These are phyloP conservation scores for Lichtheimia hyalospora DNA, from an alignment of 371 early-diverging fungal species.

Conservation along the genomic window DNA sequence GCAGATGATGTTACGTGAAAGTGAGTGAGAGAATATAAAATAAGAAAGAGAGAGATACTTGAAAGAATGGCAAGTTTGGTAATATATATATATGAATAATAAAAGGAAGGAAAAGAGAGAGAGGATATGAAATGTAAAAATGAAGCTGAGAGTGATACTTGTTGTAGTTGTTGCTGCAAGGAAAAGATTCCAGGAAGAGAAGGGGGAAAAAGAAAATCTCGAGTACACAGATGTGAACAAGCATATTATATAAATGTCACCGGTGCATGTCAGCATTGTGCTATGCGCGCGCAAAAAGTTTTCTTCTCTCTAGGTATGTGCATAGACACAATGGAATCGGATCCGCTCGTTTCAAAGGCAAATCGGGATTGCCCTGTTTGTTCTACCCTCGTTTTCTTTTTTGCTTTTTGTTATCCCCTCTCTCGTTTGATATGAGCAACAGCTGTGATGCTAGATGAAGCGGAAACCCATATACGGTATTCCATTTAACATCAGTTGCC, in stretches of 20 bases:
- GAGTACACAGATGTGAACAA: background rate
- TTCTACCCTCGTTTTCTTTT: background rate
- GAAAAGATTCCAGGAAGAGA: conserved; percentile 10
- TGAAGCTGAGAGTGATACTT: background rate
- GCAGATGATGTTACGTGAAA: background rate
- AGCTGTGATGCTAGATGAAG: background rate
- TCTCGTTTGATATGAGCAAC: conserved; percentile 8
- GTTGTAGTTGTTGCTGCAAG: background rate
- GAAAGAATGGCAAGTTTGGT: background rate
- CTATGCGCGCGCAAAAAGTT: conserved; percentile 1
- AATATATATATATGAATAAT: background rate
- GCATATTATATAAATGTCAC: conserved; percentile 9
- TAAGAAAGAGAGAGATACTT: background rate
- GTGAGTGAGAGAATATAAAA: conserved; percentile 3
- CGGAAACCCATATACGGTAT: conserved; percentile 6
- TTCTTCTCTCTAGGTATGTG: background rate
- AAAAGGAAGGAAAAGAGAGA: conserved; percentile 1
- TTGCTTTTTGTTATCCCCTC: conserved; percentile 1
- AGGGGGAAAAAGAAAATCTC: conserved; percentile 2
- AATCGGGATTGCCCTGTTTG: conserved; percentile 6
- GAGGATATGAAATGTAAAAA: conserved; percentile 8
- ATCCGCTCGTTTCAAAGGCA: conserved; percentile 15
- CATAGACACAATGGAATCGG: conserved; percentile 4
- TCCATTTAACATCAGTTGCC: conserved; percentile 2
- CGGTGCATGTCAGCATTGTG: background rate